Conservation (phyloP, 768 basidiomycete genomes). For the Boletales sp. region DNA sequence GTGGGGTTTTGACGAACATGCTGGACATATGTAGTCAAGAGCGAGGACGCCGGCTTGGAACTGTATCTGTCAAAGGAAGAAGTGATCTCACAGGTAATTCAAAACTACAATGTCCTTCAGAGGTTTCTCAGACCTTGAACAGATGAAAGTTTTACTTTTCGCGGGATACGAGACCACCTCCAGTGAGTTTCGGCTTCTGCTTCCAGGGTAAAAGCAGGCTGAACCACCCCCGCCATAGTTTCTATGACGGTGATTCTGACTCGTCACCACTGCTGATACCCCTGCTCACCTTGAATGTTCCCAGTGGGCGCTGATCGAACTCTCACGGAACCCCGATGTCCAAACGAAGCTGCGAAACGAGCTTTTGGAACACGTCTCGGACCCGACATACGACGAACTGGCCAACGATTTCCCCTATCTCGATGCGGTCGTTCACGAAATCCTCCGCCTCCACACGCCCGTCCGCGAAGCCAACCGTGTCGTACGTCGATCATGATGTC, state of each 20-base stretch:
- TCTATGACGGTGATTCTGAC: slow-evolving; percentile 14
- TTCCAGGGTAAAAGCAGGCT: neutral
- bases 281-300: neutral
- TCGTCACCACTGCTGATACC: neutral
- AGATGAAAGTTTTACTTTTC: slow-evolving; percentile 17
- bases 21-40: slow-evolving; percentile 31
- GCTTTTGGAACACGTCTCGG: slow-evolving; percentile 38
- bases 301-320: slow-evolving; percentile 50
- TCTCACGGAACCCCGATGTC: slow-evolving; percentile 40
- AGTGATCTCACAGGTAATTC: slow-evolving; percentile 21
- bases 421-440: slow-evolving; percentile 48
- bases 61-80: slow-evolving; percentile 26
- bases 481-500: slow-evolving; percentile 1
- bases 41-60: slow-evolving; percentile 25
- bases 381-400: slow-evolving; percentile 55
- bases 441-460: slow-evolving; percentile 41
- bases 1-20: fast-evolving
- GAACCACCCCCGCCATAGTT: slow-evolving; percentile 1
- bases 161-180: slow-evolving; percentile 25
- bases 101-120: neutral
- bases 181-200: slow-evolving; percentile 3
- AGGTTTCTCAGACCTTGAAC: neutral
- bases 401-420: slow-evolving; percentile 49
- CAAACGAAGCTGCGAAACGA: slow-evolving; percentile 52
- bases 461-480: slow-evolving; percentile 19